Percentiles rank a stretch among this genome's conserved stretches.
Evolutionary conservation across 495 filamentous ascomycete genomes (phyloP).

Genomic region (Hypomontagnella monticulosa): DNA sequence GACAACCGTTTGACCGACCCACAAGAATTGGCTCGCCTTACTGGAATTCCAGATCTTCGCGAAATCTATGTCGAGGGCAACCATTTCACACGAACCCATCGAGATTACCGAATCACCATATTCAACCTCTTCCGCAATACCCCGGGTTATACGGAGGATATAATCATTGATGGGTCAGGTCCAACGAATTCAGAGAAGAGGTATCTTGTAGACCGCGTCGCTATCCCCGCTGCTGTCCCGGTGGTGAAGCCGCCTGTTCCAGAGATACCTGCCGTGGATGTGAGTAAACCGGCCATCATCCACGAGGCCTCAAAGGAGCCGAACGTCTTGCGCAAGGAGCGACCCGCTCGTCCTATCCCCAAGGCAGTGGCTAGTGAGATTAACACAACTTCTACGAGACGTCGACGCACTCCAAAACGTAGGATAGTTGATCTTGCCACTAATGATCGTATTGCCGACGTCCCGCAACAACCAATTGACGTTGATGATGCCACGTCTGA

Average conservation of each 20-base stretch:
- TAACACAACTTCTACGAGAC: slow-evolving; percentile 61
- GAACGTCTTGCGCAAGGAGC: slow-evolving; percentile 62
- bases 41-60: slow-evolving; percentile 86
- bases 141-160: slow-evolving; percentile 89
- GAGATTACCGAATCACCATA: slow-evolving; percentile 84
- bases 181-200: slow-evolving; percentile 85
- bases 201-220: slow-evolving; percentile 82
- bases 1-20: slow-evolving; percentile 93
- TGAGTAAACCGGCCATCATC: slow-evolving; percentile 70
- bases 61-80: slow-evolving; percentile 93
- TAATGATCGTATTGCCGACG: slow-evolving; percentile 59
- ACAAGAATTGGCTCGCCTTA: slow-evolving; percentile 87
- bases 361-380: slow-evolving; percentile 60
- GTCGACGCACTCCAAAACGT: slow-evolving; percentile 67
- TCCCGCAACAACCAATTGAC: slow-evolving; percentile 26
- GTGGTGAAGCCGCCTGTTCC: slow-evolving; percentile 73
- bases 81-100: slow-evolving; percentile 88
- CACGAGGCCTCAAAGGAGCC: slow-evolving; percentile 59
- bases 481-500: slow-evolving; percentile 11
- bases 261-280: slow-evolving; percentile 67
- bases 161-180: slow-evolving; percentile 83
- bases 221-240: slow-evolving; percentile 76
- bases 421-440: slow-evolving; percentile 85
- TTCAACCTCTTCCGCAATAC: slow-evolving; percentile 97
- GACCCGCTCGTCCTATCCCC: slow-evolving; percentile 48